Base-by-base conservation (phyloP, 371 early-diverging fungal species). In the Mortierella sp. region DNA sequence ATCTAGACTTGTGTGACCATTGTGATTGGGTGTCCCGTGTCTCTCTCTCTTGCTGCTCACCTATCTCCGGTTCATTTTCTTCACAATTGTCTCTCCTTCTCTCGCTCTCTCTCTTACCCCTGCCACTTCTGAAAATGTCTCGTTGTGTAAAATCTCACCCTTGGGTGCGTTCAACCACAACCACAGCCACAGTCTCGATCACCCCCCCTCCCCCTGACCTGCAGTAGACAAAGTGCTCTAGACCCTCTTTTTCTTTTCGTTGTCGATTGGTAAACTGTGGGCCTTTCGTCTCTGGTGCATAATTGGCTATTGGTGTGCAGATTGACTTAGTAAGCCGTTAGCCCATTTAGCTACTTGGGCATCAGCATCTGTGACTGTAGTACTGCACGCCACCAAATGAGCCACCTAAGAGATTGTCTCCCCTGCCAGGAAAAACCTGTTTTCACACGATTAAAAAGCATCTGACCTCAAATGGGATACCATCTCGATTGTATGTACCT, bases 391-490 rank as follows among this genome's bases (percentile, higher is more conserved):
- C 61, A 58, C 61, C 61, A 58, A 58, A 22, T 34, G 61, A 58
- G 61, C 61, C 61, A 19, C 48, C 48, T n/a, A 19, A 4, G 5
- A 7, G n/a, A 19, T 19, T 16, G 13, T 16, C 44, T 47, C 29
- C n/a, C 22, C 61, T 19, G 61, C 61, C 61, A 58, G 61, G 61
- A 34, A 34, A 58, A 58, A 58, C 61, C 31, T 31, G 61, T 58
- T 58, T 58, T 58, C 37, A 58, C 37, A 58, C 34, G 34, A 37
- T 53, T 34, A 6, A 6, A 58, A 6, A 2, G 31, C 61, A 58
- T 34, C 61, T 58, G 61, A 58, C 61, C n/a, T n/a, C 61, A 58
- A 58, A 29, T 19, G 16, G 2, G 31, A 34, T n/a, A n/a, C n/a
- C 61, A 19, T 58, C 61, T 55, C 16, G n/a, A n/a, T n/a, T n/a